Conservation (phyloP, 1,284 basidiomycete genomes). For the Tremellales sp. region DNA sequence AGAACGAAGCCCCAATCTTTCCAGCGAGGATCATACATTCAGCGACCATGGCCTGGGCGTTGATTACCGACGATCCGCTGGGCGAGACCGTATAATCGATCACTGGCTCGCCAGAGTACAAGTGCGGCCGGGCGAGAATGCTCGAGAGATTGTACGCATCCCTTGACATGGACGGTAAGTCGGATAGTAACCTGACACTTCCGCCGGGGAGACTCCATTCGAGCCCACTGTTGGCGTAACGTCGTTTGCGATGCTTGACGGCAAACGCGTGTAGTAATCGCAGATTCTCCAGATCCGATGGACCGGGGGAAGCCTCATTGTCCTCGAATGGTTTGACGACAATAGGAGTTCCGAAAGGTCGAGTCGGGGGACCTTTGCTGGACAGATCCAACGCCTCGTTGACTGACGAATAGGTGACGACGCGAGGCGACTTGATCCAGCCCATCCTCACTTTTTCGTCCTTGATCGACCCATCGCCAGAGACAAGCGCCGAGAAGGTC, state of each 20-base stretch:
- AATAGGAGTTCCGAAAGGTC: conserved; percentile 30
- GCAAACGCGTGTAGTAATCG: conserved; percentile 48
- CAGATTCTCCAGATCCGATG: conserved; percentile 46
- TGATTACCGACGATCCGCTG: background rate
- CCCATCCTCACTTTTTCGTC: conserved; percentile 70
- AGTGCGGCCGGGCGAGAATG: conserved; percentile 35
- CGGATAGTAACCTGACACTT: conserved; percentile 12
- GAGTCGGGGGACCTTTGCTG: conserved; percentile 4
- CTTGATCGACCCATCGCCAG: conserved; percentile 60
- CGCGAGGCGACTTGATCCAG: conserved; percentile 64
- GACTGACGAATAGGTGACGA: conserved; percentile 67
- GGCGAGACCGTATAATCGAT: conserved; percentile 52
- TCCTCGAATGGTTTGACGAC: background rate
- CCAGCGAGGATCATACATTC: conserved; percentile 84
- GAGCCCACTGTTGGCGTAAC: conserved; percentile 27
- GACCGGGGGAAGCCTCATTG: background rate
- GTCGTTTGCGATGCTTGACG: conserved; percentile 24
- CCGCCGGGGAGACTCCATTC: conserved; percentile 22
- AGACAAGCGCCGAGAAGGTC: conserved; percentile 76
- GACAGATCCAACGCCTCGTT: conserved; percentile 56
- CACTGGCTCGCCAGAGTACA: conserved; percentile 60
- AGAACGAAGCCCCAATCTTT: conserved; percentile 70
- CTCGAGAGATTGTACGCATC: conserved; percentile 21
- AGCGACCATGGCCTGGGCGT: conserved; percentile 56
- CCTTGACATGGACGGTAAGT: conserved; percentile 1